A percentile compares a stretch with the other conserved stretches of the same genome.
Conservation (phyloP, 139 green algal genomes). For the Chlamydomonas sp. region DNA sequence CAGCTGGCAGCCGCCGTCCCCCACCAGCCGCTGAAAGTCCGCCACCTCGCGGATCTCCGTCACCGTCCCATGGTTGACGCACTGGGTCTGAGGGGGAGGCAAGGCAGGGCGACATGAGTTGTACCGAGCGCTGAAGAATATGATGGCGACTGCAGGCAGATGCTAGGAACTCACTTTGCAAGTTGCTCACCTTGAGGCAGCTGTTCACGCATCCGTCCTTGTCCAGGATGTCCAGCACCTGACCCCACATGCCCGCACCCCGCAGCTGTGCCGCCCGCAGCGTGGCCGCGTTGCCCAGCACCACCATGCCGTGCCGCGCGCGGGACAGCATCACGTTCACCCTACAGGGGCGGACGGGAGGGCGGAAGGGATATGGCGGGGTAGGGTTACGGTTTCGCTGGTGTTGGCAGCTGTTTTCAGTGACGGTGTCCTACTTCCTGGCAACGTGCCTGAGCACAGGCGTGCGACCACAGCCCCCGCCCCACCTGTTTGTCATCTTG, state of each 20-base stretch:
- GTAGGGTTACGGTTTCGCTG: no score
- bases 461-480: not conserved
- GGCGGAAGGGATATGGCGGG: no score
- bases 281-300: slow-evolving; percentile 68
- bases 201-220: slow-evolving; percentile 39
- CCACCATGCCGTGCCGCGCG: slow-evolving; percentile 75
- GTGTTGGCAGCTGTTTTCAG: no score
- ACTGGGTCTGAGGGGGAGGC: slow-evolving; percentile 39
- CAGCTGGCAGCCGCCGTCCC: slow-evolving; percentile 70
- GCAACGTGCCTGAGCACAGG: not conserved
- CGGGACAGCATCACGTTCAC: slow-evolving; percentile 84
- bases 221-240: slow-evolving; percentile 58
- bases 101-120: not conserved
- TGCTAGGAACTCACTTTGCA: not conserved
- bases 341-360: not conserved
- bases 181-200: slow-evolving; percentile 43
- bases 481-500: slow-evolving; percentile 57
- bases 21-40: slow-evolving; percentile 60
- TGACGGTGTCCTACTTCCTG: no score
- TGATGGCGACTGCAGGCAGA: no score
- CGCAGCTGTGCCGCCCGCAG: slow-evolving; percentile 25
- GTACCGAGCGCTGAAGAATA: no score
- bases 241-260: slow-evolving; percentile 57
- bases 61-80: slow-evolving; percentile 60
- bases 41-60: slow-evolving; percentile 34